Base-by-base conservation (phyloP, 371 early-diverging fungal genomes). In the Zychaea mexicana region DNA sequence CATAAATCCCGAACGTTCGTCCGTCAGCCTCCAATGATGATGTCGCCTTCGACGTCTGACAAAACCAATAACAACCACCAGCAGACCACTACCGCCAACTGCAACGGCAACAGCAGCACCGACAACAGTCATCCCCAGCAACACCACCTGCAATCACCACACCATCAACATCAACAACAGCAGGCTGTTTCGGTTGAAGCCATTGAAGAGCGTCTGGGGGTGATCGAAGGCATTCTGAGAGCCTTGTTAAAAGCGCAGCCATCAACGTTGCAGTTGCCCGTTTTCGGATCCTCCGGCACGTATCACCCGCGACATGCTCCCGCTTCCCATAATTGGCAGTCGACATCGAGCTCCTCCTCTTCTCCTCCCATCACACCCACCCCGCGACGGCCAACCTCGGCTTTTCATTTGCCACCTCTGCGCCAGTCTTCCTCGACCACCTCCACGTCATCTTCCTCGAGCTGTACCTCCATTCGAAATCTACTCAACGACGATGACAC, bases 191-290 rank as follows among this genome's bases (percentile, higher is more conserved):
- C 71, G 2, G 72, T 77, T 33, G 73, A 75, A 38, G 71, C 80
- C 22, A 74, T 80, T 55, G 80, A 80, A 62, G 60, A 66, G 15
- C 70, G 80, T 19, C 57, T 80, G n/a, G 62, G 65, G 21, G 72
- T 70, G 22, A 80, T 80, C 60, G 80, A 80, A 57, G 72, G 73
- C 28, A 73, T 77, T 21, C 59, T 80, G 31, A 70, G 71, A 33
- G 64, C 76, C 2, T 63, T 80, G 36, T 30, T 78, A 38, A 69
- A 61, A 54, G 55, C 58, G 22, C 31, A 22, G 24, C 12, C 60
- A 52, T 52, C 62, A 19, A 27, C 27, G 24, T 47, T 31, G 36
- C 38, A 28, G 6, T 39, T 64, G 17, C 63, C 63, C 33, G 63
- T 58, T 30, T 67, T 57, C 61, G 67, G 61, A 52, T 57, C 62